Evolutionary conservation across 345 rosid species (phyloP).

Genomic region (Populus pruinosa): DNA sequence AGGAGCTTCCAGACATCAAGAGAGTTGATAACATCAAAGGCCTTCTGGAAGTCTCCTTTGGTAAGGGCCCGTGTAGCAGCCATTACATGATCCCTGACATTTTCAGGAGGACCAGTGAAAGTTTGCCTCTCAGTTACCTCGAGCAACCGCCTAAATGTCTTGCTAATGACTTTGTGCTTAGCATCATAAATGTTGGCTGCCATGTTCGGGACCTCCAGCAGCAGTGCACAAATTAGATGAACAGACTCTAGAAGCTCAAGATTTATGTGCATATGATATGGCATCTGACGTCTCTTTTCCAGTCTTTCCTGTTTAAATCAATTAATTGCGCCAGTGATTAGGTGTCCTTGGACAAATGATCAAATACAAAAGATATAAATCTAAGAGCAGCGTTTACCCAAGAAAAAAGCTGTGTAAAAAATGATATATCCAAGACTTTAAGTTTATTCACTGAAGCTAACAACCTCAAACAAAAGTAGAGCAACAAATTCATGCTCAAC

Average conservation of each 20-base stretch:
- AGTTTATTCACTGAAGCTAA: too few relatives aligned
- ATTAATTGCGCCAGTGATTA: background rate
- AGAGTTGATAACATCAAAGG: slow-evolving; percentile 56
- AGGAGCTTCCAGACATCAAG: slow-evolving; percentile 85
- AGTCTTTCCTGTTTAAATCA: slow-evolving; percentile 61
- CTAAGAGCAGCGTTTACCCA: background rate
- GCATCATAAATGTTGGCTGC: slow-evolving; percentile 66
- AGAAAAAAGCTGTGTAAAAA: background rate
- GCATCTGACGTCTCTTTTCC: slow-evolving; percentile 93
- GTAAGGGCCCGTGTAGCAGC: slow-evolving; percentile 74
- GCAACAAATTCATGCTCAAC: too few relatives aligned
- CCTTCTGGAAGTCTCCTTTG: slow-evolving; percentile 69
- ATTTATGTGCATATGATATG: slow-evolving; percentile 97
- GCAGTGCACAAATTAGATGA: slow-evolving; percentile 86
- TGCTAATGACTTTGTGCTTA: slow-evolving; percentile 70
- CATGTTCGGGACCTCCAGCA: slow-evolving; percentile 93
- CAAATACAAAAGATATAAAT: background rate
- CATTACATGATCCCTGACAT: slow-evolving; percentile 83
- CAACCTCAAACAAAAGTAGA: too few relatives aligned
- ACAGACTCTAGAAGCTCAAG: slow-evolving; percentile 93
- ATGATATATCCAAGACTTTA: too few relatives aligned
- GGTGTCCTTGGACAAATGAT: background rate
- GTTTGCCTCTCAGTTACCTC: slow-evolving; percentile 77
- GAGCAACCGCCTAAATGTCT: slow-evolving; percentile 69
- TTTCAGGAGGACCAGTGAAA: slow-evolving; percentile 80